Evolutionary conservation across 768 basidiomycete genomes (phyloP), one percentile per base, ranked within the genome.

Genomic region (Phaeolepiota aurea): DNA sequence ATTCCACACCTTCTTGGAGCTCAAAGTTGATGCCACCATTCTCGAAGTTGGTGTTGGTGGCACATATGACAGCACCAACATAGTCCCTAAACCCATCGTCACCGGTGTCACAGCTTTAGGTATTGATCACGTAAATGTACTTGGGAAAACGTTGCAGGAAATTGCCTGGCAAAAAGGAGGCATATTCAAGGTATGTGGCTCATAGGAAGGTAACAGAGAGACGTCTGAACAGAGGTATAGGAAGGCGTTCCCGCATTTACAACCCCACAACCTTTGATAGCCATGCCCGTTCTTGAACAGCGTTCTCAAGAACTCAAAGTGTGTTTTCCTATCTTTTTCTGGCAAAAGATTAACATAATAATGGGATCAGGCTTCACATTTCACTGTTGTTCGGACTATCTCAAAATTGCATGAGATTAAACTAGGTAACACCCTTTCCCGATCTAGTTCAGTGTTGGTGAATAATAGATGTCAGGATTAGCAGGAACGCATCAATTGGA

Each of bases 21-120:
- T 84, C 20, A 79, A 82, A 57, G 86, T 98, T 3, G 80, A 93
- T 48, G 91, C 89, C 2, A 90, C 93, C 0, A 76, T 99, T 40
- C 71, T 99, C 16, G 96, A 99, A 69, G 96, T 98, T 25, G 96
- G 96, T 5, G 83, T 99, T 14, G 96, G 96, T 15, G 96, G 96
- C 7, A 72, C 74, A 15, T 88, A 88, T 54, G 96, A 99, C 55
- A 90, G 90, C 51, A 99, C 96, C 19, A 99, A 99, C 50, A 79
- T 94, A 45, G 89, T 98, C 9, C 92, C 91, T 0, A 75, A 74
- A 42, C 96, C 96, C 0, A 55, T 92, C n/a, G 84, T 84, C 18
- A 87, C 93, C 4, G 96, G 92, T 4, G 70, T 98, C 16, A 87
- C 93, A 5, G 74, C 89, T 3, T 70, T 99, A 10, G 96, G 96